Evolutionary conservation across 345 rosid genomes (phyloP), one percentile per base, ranked within the genome.

Genomic region (Hibiscus trionum): DNA sequence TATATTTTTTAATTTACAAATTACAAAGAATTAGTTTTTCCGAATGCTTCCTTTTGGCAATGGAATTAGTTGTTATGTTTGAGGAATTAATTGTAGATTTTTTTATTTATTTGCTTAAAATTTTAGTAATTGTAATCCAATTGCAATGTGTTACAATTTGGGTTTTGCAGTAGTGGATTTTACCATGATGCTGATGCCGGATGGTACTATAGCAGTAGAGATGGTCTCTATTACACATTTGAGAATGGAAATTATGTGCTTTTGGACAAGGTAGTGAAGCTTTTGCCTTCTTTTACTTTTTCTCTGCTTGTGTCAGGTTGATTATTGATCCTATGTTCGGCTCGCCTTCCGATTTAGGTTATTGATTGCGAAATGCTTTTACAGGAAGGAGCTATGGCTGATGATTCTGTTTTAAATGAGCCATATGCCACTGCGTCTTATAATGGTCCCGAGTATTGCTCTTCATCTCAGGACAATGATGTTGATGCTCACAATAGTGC

Each of bases 161-260:
- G 26, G 17, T 72, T 24, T 46, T 81, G 84, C 90, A 90, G 97
- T 64, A 88, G 85, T 78, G 97, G 96, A 76, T 91, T 93, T 80
- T 91, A 91, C 79, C 94, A 93, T 74, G 93, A 91, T 63, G 90
- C 96, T 27, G 75, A 6, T 79, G 94, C 87, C 73, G 98, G 97
- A 19, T 93, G 97, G 98, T 93, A 91, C 76, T 91, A 91, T 77
- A 87, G 90, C 75, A 87, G 85, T 69, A 80, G 80, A 66, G 96
- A 93, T 76, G 91, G 97, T 58, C 81, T 70, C 42, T 93, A 91
- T 77, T 93, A 93, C 88, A 88, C 80, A 73, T 83, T 89, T 72
- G 94, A 91, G 50, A 80, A 93, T 77, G 97, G 97, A 3, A 82
- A 81, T 71, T 93, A 90, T 68, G 85, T 84, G 77, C 91, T 79